Evolutionary conservation across 2,329 filamentous ascomycete species (phyloP), one percentile per base, ranked within the genome.

Genomic region (Diplodia seriata): DNA sequence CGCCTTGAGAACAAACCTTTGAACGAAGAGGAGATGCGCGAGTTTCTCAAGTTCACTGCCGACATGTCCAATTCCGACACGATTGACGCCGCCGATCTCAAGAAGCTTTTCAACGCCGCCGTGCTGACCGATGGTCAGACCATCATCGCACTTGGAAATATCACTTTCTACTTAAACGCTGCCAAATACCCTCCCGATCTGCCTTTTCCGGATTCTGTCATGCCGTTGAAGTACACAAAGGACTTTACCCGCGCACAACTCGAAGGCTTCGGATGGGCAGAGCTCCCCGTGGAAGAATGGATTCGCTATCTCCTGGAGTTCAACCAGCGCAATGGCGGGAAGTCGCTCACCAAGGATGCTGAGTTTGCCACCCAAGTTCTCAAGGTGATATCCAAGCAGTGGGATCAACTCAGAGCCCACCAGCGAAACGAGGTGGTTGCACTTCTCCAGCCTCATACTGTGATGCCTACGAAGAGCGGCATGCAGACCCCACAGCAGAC

Each of bases 381-480:
- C 38, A 87, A 87, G 1, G 86, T 97, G 0, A 75, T 97, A 23
- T 97, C 94, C 1, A 97, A 94, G 76, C 89, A 91, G 71, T 99
- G 94, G 93, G 94, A 98, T 59, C 86, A 86, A n/a, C 79, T 96
- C 18, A 90, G 88, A 70, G 82, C 83, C 54, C 82, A 82, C 2
- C 89, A 90, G 2, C 95, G 90, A 76, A 83, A 85, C 20, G 87
- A 86, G 0, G 84, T 97, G 4, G 81, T 87, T 8, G 82, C 86
- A 18, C 79, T 93, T 4, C 81, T 98, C 3, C 86, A 88, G 65
- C 81, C 85, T 2, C 85, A 90, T 61, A 86, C 92, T 0, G 86
- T 97, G 33, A 92, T 99, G 75, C 95, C 95, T 0, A 98, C 95
- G 0, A 97, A 93, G 76, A 80, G 90, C 71, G 95, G 95, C 8